These are phyloP conservation scores for Papiliotrema fonsecae DNA, from an alignment of 1,284 basidiomycete genomes.

Conservation along the genomic window DNA sequence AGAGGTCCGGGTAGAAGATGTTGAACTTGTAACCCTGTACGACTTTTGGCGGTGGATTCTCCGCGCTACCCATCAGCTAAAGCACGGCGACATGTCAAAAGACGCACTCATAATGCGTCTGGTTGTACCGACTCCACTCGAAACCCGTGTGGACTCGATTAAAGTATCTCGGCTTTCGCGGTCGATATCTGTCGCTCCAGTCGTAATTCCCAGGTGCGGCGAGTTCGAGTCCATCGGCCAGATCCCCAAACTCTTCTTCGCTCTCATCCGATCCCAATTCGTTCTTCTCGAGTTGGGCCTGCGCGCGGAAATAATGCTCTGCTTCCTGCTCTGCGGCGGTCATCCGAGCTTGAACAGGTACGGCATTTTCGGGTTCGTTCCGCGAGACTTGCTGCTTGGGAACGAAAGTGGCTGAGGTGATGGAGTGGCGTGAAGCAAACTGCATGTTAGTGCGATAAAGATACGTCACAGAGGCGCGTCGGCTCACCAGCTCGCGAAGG, in stretches of 20 bases:
- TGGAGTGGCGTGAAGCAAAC: slow-evolving; percentile 69
- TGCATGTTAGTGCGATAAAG: slow-evolving; percentile 38
- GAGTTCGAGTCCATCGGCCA: slow-evolving; percentile 63
- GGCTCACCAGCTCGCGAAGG: slow-evolving; percentile 60
- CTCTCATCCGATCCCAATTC: slow-evolving; percentile 50
- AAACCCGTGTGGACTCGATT: slow-evolving; percentile 99
- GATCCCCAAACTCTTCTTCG: slow-evolving; percentile 69
- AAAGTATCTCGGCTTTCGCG: slow-evolving; percentile 97
- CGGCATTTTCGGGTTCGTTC: slow-evolving; percentile 22
- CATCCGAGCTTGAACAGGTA: slow-evolving; percentile 56
- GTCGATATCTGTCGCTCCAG: slow-evolving; percentile 98
- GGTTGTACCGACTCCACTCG: slow-evolving; percentile 99
- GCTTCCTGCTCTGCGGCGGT: slow-evolving; percentile 73
- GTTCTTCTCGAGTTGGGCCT: slow-evolving; percentile 37
- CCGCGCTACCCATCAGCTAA: slow-evolving; percentile 47
- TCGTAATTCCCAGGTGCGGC: slow-evolving; percentile 61
- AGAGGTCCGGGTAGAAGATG: slow-evolving; percentile 49
- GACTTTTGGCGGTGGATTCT: slow-evolving; percentile 95
- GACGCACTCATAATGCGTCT: slow-evolving; percentile 93
- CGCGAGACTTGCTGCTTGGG: slow-evolving; percentile 58
- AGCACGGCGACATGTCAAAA: not conserved
- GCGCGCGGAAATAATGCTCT: slow-evolving; percentile 74
- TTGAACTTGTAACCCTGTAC: slow-evolving; percentile 95
- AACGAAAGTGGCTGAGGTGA: slow-evolving; percentile 78
- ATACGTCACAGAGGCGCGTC: not conserved